Base-by-base conservation (phyloP, 306 rosid genomes). In the Rubus parviflorus region DNA sequence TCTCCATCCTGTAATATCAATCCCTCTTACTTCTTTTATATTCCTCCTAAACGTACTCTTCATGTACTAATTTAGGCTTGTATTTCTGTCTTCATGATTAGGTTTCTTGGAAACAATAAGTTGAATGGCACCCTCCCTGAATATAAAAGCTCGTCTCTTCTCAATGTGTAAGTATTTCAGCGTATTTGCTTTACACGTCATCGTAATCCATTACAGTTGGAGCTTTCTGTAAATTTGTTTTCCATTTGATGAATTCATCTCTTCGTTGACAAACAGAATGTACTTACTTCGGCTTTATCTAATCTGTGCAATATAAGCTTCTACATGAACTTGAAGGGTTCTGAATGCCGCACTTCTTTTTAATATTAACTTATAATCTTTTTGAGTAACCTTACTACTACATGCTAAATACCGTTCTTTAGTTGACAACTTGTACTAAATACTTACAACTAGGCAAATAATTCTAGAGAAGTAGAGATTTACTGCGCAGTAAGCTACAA, bases 151-250 rank as follows among this genome's bases (percentile, higher is more conserved):
- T n/a, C n/a, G n/a, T n/a, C n/a, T n/a, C n/a, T n/a, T n/a, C n/a
- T n/a, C n/a, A n/a, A 83, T 58, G 81, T 94, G 98, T 87, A 81
- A 87, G 97, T 82, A 43, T 22, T 14, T 58, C 67, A 63, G 46
- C 40, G 6, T 41, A 48, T 82, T 14, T 68, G 9, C 60, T 7
- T 68, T 46, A 20, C 23, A 72, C 58, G 22, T 57, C 42, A 41
- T 25, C 1, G 16, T 56, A 56, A n/a, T 53, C 43, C 49, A 13
- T 54, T 54, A 72, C 9, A 6, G 41, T 5, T 0, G 8, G 48
- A 53, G 65, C 38, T 72, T 52, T n/a, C 65, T 40, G 61, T 71
- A 30, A 19, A n/a, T 53, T 11, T 72, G 76, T 5, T 52, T n/a
- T 40, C 45, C 6, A 2, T 38, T n/a, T 37, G 76, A 53, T 72